Evolutionary conservation across 345 rosid species (phyloP).

Genomic region (Sapria himalayana): DNA sequence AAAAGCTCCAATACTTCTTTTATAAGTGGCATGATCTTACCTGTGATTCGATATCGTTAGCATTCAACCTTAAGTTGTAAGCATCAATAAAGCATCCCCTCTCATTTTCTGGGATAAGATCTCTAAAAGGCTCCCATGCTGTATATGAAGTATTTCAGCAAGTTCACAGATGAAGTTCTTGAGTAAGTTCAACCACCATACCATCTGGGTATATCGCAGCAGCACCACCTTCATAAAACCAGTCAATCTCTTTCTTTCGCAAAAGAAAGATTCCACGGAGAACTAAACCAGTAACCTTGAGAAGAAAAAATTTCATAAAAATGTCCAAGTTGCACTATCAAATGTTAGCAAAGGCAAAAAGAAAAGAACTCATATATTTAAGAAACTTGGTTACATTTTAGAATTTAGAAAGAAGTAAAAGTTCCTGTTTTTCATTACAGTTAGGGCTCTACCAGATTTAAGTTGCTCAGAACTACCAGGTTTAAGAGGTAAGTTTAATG

Average conservation of each 20-base stretch:
- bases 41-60: slow-evolving; percentile 64
- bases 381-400: no score
- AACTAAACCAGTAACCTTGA: slow-evolving; percentile 70
- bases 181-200: slow-evolving; percentile 12
- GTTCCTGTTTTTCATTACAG: no score
- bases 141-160: slow-evolving; percentile 1
- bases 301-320: no score
- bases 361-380: no score
- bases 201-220: slow-evolving; percentile 92
- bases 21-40: no score
- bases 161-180: not conserved
- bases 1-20: no score
- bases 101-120: slow-evolving; percentile 77
- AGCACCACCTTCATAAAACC: slow-evolving; percentile 97
- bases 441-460: no score
- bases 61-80: slow-evolving; percentile 55
- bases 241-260: slow-evolving; percentile 85
- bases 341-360: no score
- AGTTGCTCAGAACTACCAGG: no score
- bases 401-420: no score
- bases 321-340: no score
- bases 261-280: slow-evolving; percentile 81
- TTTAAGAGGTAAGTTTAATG: no score
- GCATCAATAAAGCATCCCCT: slow-evolving; percentile 49
- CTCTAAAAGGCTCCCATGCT: slow-evolving; percentile 95